Evolutionary conservation across 305 asterid genomes (phyloP), one percentile per base, ranked within the genome.

Genomic region (Fraxinus albicans): DNA sequence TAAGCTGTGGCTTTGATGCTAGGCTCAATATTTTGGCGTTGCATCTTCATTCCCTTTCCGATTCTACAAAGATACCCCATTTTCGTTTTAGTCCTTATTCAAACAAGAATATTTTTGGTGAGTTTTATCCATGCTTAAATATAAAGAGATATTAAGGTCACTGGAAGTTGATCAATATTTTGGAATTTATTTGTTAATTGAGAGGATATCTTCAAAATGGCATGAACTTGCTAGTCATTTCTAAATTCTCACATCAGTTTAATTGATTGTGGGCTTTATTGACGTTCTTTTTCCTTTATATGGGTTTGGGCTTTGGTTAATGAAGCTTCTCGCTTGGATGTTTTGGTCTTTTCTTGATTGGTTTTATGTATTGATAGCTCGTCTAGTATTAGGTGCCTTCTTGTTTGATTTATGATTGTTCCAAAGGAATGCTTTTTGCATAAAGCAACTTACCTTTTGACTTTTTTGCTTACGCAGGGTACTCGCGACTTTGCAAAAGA

Each of bases 401-500:
- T 21, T 92, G 4, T 73, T 60, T 76, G 19, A 40, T 75, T 63
- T 69, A 70, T 15, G 31, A 4, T 35, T 77, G 15, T 80, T 73
- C 79, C 23, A 79, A 70, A 50, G 12, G 40, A 79, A 40, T 25
- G 13, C 7, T 63, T 76, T 27, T 65, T 7, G 53, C 63, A 13
- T 38, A 40, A 35, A 60, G 47, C 53, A 44, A 73, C 76, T 77
- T 67, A 75, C 33, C 35, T 72, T 27, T 80, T 76, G 27, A 80
- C 19, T 65, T 73, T 74, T 67, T 78, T 73, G 77, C 69, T 83
- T 47, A 80, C 53, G 42, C 80, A 92, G 98, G 99, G 98, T 67
- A 93, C 98, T 12, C 95, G 98, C 83, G 99, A 96, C 88, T 96
- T 92, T 89, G 92, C 98, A 7, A 91, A 92, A 77, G 97, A 95